Conservation (phyloP, 2,329 filamentous ascomycete genomes). For the Aschersonia sp. region DNA sequence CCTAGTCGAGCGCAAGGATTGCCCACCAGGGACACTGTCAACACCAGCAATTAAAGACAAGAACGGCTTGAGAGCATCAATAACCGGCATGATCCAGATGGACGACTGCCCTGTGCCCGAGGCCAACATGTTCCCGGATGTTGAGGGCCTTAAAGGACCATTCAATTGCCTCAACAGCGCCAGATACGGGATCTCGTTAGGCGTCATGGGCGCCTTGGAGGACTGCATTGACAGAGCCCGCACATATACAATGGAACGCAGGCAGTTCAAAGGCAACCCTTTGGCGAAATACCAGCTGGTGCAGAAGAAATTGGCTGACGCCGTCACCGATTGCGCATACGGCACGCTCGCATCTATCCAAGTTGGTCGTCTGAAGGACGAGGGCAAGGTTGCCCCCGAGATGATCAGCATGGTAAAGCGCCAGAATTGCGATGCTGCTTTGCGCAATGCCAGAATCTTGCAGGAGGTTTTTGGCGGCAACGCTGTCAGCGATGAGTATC, state of each 20-base stretch:
- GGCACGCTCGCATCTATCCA: slow-evolving; percentile 84
- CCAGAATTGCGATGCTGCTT: slow-evolving; percentile 87
- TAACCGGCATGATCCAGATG: slow-evolving; percentile 96
- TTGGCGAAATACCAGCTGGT: slow-evolving; percentile 92
- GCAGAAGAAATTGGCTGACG: slow-evolving; percentile 95
- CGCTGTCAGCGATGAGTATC: slow-evolving; percentile 94
- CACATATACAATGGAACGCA: slow-evolving; percentile 80
- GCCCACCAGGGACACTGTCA: slow-evolving; percentile 76
- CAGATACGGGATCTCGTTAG: slow-evolving; percentile 84
- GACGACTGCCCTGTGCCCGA: slow-evolving; percentile 79
- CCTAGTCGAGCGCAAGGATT: slow-evolving; percentile 70
- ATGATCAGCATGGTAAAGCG: slow-evolving; percentile 97
- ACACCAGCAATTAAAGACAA: slow-evolving; percentile 92
- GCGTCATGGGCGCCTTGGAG: slow-evolving; percentile 85
- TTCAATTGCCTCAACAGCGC: slow-evolving; percentile 93
- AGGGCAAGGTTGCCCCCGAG: slow-evolving; percentile 75
- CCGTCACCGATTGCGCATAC: slow-evolving; percentile 77
- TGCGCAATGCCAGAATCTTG: slow-evolving; percentile 63
- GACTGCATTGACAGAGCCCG: slow-evolving; percentile 74
- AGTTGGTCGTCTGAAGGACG: slow-evolving; percentile 85
- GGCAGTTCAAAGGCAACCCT: slow-evolving; percentile 92
- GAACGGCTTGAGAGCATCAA: slow-evolving; percentile 80
- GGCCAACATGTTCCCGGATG: slow-evolving; percentile 84
- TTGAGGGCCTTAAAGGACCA: slow-evolving; percentile 76
- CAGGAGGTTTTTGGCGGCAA: slow-evolving; percentile 98